These are phyloP conservation scores for Plenodomus tracheiphilus DNA, from an alignment of 2,329 filamentous ascomycete species.

Conservation along the genomic window DNA sequence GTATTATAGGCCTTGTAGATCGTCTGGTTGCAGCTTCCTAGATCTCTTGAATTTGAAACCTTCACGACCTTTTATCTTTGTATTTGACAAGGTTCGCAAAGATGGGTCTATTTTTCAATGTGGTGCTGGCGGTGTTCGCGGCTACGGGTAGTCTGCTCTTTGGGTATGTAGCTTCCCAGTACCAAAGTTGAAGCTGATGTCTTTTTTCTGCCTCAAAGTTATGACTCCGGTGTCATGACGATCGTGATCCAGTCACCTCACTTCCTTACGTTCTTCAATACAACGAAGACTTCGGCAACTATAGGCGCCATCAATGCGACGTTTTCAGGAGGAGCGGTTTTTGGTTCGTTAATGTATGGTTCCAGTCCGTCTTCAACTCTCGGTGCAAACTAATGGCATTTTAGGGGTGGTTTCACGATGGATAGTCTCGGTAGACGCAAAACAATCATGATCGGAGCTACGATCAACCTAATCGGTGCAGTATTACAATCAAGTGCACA, in stretches of 20 bases:
- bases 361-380: too few relatives aligned
- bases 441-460: conserved; percentile 63
- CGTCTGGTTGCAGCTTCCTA: background rate
- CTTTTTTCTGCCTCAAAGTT: conserved; percentile 27
- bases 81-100: background rate
- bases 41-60: background rate
- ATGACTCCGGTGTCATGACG: conserved; percentile 47
- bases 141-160: conserved; percentile 47
- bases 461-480: conserved; percentile 62
- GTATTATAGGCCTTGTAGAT: conserved; percentile 10
- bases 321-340: conserved; percentile 62
- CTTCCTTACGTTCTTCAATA: conserved; percentile 63
- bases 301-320: conserved; percentile 67
- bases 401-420: conserved; percentile 59
- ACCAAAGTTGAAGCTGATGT: conserved; percentile 1
- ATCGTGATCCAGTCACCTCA: conserved; percentile 60
- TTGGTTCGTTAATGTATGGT: conserved; percentile 56
- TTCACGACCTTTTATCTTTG: background rate
- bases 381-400: conserved; percentile 2
- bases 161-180: background rate
- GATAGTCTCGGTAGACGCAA: conserved; percentile 63
- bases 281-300: conserved; percentile 53
- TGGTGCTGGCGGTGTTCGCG: conserved; percentile 49
- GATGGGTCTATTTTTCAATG: conserved; percentile 51
- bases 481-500: conserved; percentile 62